Percentiles rank a stretch among this genome's conserved stretches.
phyloP scores from a whole-genome alignment of 176 grass and related monocot genomes.

The Themeda triandra region DNA sequence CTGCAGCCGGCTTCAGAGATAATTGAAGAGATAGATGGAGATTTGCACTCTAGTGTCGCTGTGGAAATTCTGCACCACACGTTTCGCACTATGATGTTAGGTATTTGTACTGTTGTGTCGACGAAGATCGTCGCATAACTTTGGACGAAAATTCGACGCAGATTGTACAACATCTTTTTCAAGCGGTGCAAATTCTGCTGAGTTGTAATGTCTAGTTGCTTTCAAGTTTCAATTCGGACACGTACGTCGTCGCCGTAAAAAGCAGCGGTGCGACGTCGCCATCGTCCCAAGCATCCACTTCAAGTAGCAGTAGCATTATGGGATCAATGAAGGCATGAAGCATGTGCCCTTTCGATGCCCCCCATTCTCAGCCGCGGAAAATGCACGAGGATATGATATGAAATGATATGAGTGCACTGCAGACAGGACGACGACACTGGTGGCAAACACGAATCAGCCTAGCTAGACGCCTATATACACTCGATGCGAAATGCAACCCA shows the following conservation, averaged over 20 bases:
- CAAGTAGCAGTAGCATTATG: background rate
- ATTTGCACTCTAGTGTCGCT: too few relatives aligned
- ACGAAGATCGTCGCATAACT: too few relatives aligned
- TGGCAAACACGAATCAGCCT: background rate
- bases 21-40: too few relatives aligned
- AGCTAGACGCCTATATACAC: background rate
- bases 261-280: background rate
- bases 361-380: background rate
- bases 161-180: too few relatives aligned
- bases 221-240: background rate
- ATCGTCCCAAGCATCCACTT: background rate
- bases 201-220: background rate
- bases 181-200: too few relatives aligned
- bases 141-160: too few relatives aligned
- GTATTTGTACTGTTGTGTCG: too few relatives aligned
- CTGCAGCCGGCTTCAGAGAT: too few relatives aligned
- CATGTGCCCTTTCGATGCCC: conserved; percentile 13
- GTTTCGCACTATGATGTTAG: too few relatives aligned
- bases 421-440: background rate
- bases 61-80: too few relatives aligned
- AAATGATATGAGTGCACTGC: background rate
- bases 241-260: background rate
- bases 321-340: background rate
- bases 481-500: background rate
- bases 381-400: background rate